Evolutionary conservation across 2,329 filamentous ascomycete species (phyloP), one percentile per base, ranked within the genome.

Genomic region (Elsinoe batatas): DNA sequence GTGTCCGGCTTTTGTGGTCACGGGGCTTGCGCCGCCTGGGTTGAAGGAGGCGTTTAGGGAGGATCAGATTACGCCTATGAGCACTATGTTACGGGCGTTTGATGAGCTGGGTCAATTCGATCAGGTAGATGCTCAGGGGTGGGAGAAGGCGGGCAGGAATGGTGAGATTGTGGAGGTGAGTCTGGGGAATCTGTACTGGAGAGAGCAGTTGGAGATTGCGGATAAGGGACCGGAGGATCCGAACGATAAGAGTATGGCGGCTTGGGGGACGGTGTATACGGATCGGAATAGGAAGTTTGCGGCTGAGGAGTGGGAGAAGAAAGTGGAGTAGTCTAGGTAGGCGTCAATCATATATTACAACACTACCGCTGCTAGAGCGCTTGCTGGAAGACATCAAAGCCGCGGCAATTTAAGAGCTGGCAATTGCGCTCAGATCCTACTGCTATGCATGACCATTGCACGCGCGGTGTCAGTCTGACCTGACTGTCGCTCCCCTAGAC

Each of bases 61-160:
- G 40, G 69, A 72, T 56, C 66, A 71, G 22, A 66, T 72, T 53
- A 74, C 71, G 7, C 70, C 71, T 1, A 64, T 73, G 58, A 64
- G 64, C 1, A 73, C 71, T 0, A 70, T 70, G n/a, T 58, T 69
- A 42, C 67, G 68, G 51, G 69, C 68, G 3, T 73, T 72, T 49
- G 67, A 70, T 51, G 68, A 65, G 10, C 65, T 72, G 40, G 61
- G 57, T 10, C 42, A 58, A 13, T 58, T 66, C 35, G 63, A 64
- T 11, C 32, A 54, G 17, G 58, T 71, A 10, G 63, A 61, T 1
- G 53, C 10, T 1, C 50, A 26, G 6, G 36, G 36, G 5, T 67
- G 65, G 65, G 61, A 61, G 11, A 40, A 58, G 55, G 54, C 43
- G 10, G 63, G 61, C 3, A 57, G 50, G 53, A 64, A 61, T 54